Percentiles rank a stretch among this genome's conserved stretches.
phyloP scores from a whole-genome alignment of 345 rosid genomes.

The Pistacia integerrima region DNA sequence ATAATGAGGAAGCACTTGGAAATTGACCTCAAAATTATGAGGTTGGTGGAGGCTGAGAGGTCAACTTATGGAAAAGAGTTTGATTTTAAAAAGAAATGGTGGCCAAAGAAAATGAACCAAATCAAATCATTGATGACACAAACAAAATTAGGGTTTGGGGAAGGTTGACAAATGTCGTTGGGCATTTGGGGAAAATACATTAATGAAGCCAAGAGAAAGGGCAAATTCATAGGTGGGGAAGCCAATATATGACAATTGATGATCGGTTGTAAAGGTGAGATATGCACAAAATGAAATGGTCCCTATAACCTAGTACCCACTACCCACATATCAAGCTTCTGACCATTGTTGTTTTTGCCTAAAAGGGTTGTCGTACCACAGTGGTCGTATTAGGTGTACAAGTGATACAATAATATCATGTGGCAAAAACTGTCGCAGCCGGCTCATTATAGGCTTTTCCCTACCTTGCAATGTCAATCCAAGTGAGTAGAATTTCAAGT shows the following conservation, averaged over 20 bases:
- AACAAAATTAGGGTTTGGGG: too few species aligned
- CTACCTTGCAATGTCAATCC: not conserved
- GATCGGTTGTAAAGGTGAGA: not conserved
- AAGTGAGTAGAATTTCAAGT: too few species aligned
- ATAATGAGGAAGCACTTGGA: not conserved
- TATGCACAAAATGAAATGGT: not conserved
- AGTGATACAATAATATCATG: too few species aligned
- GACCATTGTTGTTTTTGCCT: too few species aligned
- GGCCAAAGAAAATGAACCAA: too few species aligned
- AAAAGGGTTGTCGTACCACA: too few species aligned
- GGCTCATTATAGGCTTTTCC: not conserved
- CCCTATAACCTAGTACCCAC: not conserved
- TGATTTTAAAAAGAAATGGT: not conserved
- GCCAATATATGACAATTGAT: not conserved
- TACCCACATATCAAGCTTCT: too few species aligned
- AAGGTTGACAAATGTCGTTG: too few species aligned
- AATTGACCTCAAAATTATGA: not conserved
- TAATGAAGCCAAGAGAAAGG: too few species aligned
- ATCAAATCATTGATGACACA: not conserved
- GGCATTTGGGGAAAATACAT: too few species aligned
- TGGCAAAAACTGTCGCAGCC: too few species aligned
- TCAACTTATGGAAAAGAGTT: not conserved
- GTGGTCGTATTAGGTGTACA: too few species aligned
- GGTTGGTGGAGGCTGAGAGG: not conserved
- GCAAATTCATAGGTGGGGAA: not conserved